Conservation (phyloP, 2,329 filamentous ascomycete genomes). For the Rasamsonia emersonii region DNA sequence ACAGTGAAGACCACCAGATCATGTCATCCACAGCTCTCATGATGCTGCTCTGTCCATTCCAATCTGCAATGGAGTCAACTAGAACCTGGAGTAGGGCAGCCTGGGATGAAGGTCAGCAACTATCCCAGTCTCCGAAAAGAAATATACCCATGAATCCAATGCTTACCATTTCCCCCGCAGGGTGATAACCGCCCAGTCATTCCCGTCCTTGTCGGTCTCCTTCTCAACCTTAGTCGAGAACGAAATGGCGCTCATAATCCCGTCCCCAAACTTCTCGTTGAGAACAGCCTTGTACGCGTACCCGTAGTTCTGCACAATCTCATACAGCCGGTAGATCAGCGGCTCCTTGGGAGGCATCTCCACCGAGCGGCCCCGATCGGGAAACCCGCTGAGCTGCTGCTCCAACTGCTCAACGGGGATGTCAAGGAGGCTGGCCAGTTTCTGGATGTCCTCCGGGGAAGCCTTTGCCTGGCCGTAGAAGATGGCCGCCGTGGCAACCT, state of each 20-base stretch:
- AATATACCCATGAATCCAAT: background rate
- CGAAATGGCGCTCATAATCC: constrained; percentile 93
- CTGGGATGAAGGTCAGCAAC: constrained; percentile 17
- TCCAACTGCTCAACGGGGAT: constrained; percentile 51
- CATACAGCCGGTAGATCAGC: constrained; percentile 81
- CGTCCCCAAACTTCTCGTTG: constrained; percentile 91
- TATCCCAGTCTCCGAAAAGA: too few species aligned
- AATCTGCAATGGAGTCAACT: constrained; percentile 5
- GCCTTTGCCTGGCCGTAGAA: constrained; percentile 85
- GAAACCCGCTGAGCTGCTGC: constrained; percentile 61
- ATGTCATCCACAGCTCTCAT: background rate
- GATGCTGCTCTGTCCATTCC: background rate
- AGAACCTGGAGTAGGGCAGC: constrained; percentile 41
- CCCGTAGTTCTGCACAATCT: constrained; percentile 94
- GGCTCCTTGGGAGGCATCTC: constrained; percentile 82
- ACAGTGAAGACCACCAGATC: too few species aligned
- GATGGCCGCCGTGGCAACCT: constrained; percentile 76
- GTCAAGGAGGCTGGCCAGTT: constrained; percentile 57
- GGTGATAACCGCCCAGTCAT: constrained; percentile 77
- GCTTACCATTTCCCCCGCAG: constrained; percentile 73
- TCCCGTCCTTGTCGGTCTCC: constrained; percentile 76
- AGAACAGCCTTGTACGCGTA: constrained; percentile 91
- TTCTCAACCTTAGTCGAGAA: constrained; percentile 90
- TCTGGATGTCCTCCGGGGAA: constrained; percentile 58
- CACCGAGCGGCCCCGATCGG: constrained; percentile 68